A percentile compares a stretch with the other conserved stretches of the same genome.
phyloP scores from a whole-genome alignment of 345 rosid species.

The Microcos paniculata region DNA sequence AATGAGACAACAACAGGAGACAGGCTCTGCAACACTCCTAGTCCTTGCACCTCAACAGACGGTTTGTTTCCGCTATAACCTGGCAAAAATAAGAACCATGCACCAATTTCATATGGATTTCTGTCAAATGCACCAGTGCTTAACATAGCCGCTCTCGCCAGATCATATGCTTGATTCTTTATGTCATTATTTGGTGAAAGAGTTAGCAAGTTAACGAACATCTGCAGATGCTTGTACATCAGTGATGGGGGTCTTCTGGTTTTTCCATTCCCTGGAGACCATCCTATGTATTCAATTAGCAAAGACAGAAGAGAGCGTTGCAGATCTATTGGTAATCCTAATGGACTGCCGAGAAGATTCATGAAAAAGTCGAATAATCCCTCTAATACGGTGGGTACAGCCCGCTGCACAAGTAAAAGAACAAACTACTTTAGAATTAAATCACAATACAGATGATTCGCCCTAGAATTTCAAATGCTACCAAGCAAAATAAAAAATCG shows the following conservation, averaged over 20 bases:
- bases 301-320: constrained; percentile 64
- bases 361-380: constrained; percentile 82
- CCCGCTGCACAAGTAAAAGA: constrained; percentile 53
- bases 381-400: constrained; percentile 62
- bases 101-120: constrained; percentile 55
- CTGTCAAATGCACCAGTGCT: constrained; percentile 93
- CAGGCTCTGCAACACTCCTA: constrained; percentile 55
- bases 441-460: not conserved
- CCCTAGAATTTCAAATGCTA: not conserved
- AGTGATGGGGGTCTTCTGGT: constrained; percentile 49
- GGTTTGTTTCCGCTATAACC: constrained; percentile 36
- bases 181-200: constrained; percentile 53
- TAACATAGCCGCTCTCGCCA: constrained; percentile 73
- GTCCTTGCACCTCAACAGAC: constrained; percentile 36
- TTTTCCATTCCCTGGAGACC: constrained; percentile 46
- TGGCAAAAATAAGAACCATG: constrained; percentile 82
- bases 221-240: constrained; percentile 77
- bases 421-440: not conserved
- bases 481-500: not conserved
- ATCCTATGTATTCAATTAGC: constrained; percentile 57
- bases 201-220: constrained; percentile 56
- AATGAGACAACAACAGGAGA: constrained; percentile 64
- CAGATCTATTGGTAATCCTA: constrained; percentile 50
- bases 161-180: constrained; percentile 57
- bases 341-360: constrained; percentile 55